Conservation (phyloP, 2,329 filamentous ascomycete species). For the Helminthosporium solani region DNA sequence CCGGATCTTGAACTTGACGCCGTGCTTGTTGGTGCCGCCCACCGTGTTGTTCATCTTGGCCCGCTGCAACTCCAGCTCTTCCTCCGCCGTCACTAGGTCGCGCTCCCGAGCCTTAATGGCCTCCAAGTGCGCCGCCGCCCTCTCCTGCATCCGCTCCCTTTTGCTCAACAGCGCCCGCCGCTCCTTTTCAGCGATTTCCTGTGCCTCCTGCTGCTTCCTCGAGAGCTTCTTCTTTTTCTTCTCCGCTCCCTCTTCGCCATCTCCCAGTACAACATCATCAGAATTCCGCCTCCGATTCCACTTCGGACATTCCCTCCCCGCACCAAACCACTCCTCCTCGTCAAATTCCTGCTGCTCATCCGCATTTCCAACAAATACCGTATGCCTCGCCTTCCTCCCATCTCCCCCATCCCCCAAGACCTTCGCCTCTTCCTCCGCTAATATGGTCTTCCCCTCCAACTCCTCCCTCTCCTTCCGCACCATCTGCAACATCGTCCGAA, state of each 20-base stretch:
- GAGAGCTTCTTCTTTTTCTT: slow-evolving; percentile 25
- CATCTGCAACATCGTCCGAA: slow-evolving; percentile 59
- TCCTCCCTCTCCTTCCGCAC: slow-evolving; percentile 55
- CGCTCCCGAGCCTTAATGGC: slow-evolving; percentile 56
- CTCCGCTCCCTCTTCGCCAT: slow-evolving; percentile 25
- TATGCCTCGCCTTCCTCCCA: slow-evolving; percentile 30
- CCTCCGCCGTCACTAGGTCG: slow-evolving; percentile 57
- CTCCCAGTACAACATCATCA: slow-evolving; percentile 27
- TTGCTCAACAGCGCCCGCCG: slow-evolving; percentile 42
- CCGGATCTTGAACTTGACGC: slow-evolving; percentile 64
- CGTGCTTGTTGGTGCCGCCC: slow-evolving; percentile 63
- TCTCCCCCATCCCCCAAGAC: slow-evolving; percentile 38
- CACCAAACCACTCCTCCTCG: slow-evolving; percentile 44
- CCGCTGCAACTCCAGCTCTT: slow-evolving; percentile 59
- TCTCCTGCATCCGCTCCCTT: slow-evolving; percentile 52
- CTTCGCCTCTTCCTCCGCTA: slow-evolving; percentile 45
- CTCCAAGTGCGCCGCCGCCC: slow-evolving; percentile 52
- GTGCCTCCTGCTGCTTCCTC: slow-evolving; percentile 35
- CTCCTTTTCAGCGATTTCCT: slow-evolving; percentile 31
- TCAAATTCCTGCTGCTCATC: slow-evolving; percentile 45
- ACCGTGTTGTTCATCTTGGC: slow-evolving; percentile 62
- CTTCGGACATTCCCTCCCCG: slow-evolving; percentile 26
- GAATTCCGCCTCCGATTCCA: slow-evolving; percentile 26
- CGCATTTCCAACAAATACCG: slow-evolving; percentile 45
- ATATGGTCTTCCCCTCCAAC: slow-evolving; percentile 43